Evolutionary conservation across 441 rosid species (phyloP), one percentile per base, ranked within the genome.

Genomic region (Daphne laureola): DNA sequence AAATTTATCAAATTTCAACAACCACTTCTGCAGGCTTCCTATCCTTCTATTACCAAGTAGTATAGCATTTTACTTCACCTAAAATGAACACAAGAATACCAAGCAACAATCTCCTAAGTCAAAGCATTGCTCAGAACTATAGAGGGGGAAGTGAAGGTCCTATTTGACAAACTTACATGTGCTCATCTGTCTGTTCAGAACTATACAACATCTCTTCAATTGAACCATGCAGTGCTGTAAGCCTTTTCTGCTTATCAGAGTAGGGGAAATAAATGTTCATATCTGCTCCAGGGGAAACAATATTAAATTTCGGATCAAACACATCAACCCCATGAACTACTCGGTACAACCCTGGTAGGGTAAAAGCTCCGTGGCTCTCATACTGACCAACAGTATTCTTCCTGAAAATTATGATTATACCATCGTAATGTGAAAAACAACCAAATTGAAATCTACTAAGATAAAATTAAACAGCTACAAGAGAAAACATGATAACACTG

Each of bases 221-320:
- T 11, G 86, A 79, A 50, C 83, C 82, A 71, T 89, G 97, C 11
- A 90, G 62, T 12, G 91, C 75, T n/a, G 96, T 76, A 49, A 93
- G 87, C 64, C 99, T 75, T 44, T 70, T 79, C 38, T 67, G 67
- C 67, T 77, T 75, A 11, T 82, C 83, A 15, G 53, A 69, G 59
- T 66, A 90, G 0, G 97, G 89, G 69, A 87, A 87, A 60, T 90
- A 93, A 49, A 93, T 93, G 58, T 78, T 48, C 97, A 87, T 80
- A 69, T 90, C 99, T 3, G 93, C 93, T 9, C 93, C 99, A 0
- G 91, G 97, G 41, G 99, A 90, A 52, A 87, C 95, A 54, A 93
- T 90, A 60, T 93, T 93, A 83, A 93, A 93, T 67, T 93, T 90
- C 0, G 96, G 96, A 72, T 93, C 95, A 61, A 93, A 93, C 53